Base-by-base conservation (phyloP, 768 basidiomycete species). In the Coprinopsis strossmayeri region DNA sequence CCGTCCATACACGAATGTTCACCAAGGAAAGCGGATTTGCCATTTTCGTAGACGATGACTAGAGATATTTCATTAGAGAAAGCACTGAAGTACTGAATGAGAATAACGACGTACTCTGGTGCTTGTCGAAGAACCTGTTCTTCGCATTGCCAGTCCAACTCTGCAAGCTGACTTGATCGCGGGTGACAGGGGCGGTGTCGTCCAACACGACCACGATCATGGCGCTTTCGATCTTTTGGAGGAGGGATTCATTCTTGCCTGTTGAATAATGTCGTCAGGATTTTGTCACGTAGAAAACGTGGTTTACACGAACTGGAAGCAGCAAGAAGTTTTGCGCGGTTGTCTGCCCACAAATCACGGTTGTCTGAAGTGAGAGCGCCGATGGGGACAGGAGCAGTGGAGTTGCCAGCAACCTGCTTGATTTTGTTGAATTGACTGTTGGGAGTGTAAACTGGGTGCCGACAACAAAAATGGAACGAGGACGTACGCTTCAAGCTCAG, bases 121-220 rank as follows among this genome's bases (percentile, higher is more conserved):
- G 95, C 67, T 99, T 99, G 72, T 98, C 96, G 61, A 84, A 97
- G 74, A 87, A 99, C 51, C 95, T 72, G 64, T 95, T 96, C 43
- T 82, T 72, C 20, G 91, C 94, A 56, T 95, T 79, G 26, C 93
- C 95, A 20, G 84, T 83, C 93, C 95, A 97, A 42, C 81, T 79
- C 17, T 68, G 72, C 83, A 87, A 87, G 48, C 87, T 87, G 11
- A 87, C 73, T 24, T 89, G 82, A 55, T 95, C 88, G 34, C 91
- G 75, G 3, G 87, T 87, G 26, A 88, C 69, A 0, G 95, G 95
- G 32, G 74, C 74, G 10, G 77, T 76, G 62, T 91, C 90, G 58
- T 98, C 95, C 18, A 99, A 71, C 35, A 83, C 83, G 1, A 99
- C 74, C 1, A 98, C 59, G 55, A 97, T 80, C 72, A 94, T 90